Evolutionary conservation across 2,329 filamentous ascomycete genomes (phyloP).

Genomic region (Ascochyta fabae): DNA sequence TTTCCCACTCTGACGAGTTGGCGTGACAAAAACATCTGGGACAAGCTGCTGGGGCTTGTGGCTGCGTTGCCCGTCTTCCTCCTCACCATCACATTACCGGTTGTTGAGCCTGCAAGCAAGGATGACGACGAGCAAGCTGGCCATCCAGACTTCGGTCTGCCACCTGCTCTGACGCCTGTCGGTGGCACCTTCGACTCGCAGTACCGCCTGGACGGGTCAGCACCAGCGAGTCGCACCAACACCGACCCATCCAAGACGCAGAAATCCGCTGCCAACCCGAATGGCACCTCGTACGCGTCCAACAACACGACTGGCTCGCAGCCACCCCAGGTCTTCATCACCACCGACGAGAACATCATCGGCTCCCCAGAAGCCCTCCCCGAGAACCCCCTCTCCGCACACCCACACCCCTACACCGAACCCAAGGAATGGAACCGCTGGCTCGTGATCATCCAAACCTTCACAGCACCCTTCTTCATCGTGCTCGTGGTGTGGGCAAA

Average conservation of each 20-base stretch:
- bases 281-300: constrained; percentile 10
- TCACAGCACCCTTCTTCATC: constrained; percentile 85
- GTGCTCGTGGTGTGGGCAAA: constrained; percentile 78
- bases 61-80: constrained; percentile 91
- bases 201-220: constrained; percentile 19
- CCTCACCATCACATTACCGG: constrained; percentile 86
- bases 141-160: constrained; percentile 41
- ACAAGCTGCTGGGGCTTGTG: constrained; percentile 79
- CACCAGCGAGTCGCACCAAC: background rate
- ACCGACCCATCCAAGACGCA: constrained; percentile 11
- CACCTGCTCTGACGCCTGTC: constrained; percentile 34
- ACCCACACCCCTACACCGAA: constrained; percentile 48
- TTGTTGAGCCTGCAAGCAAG: constrained; percentile 73
- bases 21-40: constrained; percentile 82
- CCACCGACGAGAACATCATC: constrained; percentile 42
- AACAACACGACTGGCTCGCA: constrained; percentile 31
- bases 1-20: constrained; percentile 89
- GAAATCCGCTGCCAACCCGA: background rate
- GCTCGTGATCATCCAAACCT: constrained; percentile 84
- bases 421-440: constrained; percentile 82
- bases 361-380: constrained; percentile 48
- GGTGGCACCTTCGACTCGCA: constrained; percentile 23
- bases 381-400: constrained; percentile 19
- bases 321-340: constrained; percentile 37
- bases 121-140: constrained; percentile 43